Percentiles rank a stretch among this genome's conserved stretches.
Evolutionary conservation across 2,329 filamentous ascomycete genomes (phyloP).

Genomic region (Phaeosphaeria sp.): DNA sequence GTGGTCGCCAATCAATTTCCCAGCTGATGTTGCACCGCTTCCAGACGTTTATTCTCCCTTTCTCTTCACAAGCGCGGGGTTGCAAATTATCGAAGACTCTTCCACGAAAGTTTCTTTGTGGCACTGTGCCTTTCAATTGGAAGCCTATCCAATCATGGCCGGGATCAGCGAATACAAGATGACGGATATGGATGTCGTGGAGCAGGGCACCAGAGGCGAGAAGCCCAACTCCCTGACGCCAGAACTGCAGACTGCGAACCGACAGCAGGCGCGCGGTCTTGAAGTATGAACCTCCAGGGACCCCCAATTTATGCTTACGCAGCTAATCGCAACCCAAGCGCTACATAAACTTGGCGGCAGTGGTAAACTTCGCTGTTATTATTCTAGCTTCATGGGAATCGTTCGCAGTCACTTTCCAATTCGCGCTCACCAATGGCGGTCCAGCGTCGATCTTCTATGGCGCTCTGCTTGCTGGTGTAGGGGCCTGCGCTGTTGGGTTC

Average conservation of each 20-base stretch:
- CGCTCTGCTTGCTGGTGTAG: slow-evolving; percentile 31
- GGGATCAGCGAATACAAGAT: slow-evolving; percentile 15
- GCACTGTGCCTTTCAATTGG: slow-evolving; percentile 1
- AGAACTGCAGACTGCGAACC: slow-evolving; percentile 1
- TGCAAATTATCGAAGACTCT: neutral
- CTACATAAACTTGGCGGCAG: slow-evolving; percentile 34
- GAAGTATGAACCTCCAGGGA: slow-evolving; percentile 11
- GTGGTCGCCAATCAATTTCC: slow-evolving; percentile 1
- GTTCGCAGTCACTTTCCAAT: slow-evolving; percentile 34
- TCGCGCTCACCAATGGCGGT: slow-evolving; percentile 37
- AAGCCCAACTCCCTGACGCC: slow-evolving; percentile 7
- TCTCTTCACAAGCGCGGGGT: slow-evolving; percentile 1
- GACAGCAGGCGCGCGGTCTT: slow-evolving; percentile 7
- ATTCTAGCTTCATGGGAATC: slow-evolving; percentile 35
- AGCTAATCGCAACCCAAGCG: slow-evolving; percentile 13
- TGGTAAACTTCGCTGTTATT: slow-evolving; percentile 33
- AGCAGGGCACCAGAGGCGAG: slow-evolving; percentile 18
- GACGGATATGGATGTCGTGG: slow-evolving; percentile 17
- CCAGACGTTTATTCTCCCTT: slow-evolving; percentile 3
- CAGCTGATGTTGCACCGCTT: neutral
- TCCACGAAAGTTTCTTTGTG: slow-evolving; percentile 1
- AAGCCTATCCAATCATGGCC: slow-evolving; percentile 14
- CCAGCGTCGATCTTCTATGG: slow-evolving; percentile 40
- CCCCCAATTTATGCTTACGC: neutral
- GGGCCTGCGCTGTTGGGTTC: slow-evolving; percentile 39